These are phyloP conservation scores for Papiliotrema flavescens DNA, from an alignment of 1,284 basidiomycete species.

Conservation along the genomic window DNA sequence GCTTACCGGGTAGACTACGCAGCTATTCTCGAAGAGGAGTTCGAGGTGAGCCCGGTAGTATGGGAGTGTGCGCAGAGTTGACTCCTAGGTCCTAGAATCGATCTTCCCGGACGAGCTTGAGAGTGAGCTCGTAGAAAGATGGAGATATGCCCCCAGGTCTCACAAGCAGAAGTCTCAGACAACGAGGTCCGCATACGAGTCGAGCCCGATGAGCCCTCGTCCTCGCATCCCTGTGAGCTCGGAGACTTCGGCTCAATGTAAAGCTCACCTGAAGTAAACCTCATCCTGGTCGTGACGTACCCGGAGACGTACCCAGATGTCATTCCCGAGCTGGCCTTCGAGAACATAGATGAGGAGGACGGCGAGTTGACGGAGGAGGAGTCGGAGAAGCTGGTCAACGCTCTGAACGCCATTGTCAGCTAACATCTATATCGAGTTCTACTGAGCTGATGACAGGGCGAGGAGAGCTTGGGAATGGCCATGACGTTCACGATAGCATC, in stretches of 20 bases:
- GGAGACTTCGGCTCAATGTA: neutral
- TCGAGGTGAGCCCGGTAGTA: slow-evolving; percentile 62
- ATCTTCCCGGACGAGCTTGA: slow-evolving; percentile 93
- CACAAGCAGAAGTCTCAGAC: slow-evolving; percentile 71
- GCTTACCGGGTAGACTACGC: slow-evolving; percentile 40
- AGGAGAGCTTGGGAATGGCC: slow-evolving; percentile 91
- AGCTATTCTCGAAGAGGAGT: slow-evolving; percentile 65
- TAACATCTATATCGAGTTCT: neutral
- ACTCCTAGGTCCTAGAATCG: slow-evolving; percentile 76
- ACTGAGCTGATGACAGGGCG: slow-evolving; percentile 56
- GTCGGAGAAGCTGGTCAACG: slow-evolving; percentile 61
- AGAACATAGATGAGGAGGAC: slow-evolving; percentile 56
- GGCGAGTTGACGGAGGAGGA: slow-evolving; percentile 56
- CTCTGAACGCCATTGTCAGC: slow-evolving; percentile 64
- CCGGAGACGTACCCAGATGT: slow-evolving; percentile 68
- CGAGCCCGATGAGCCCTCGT: slow-evolving; percentile 72
- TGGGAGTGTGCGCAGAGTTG: slow-evolving; percentile 8
- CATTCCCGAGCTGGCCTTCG: slow-evolving; percentile 70
- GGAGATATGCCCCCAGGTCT: slow-evolving; percentile 54
- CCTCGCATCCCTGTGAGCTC: slow-evolving; percentile 25
- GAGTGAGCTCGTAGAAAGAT: slow-evolving; percentile 59
- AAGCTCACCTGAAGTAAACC: slow-evolving; percentile 59
- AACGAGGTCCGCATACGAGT: slow-evolving; percentile 77
- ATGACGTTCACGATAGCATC: slow-evolving; percentile 96
- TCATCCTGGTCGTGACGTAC: slow-evolving; percentile 69